phyloP scores from a whole-genome alignment of 1,284 basidiomycete genomes.

The Prillingera fragicola region DNA sequence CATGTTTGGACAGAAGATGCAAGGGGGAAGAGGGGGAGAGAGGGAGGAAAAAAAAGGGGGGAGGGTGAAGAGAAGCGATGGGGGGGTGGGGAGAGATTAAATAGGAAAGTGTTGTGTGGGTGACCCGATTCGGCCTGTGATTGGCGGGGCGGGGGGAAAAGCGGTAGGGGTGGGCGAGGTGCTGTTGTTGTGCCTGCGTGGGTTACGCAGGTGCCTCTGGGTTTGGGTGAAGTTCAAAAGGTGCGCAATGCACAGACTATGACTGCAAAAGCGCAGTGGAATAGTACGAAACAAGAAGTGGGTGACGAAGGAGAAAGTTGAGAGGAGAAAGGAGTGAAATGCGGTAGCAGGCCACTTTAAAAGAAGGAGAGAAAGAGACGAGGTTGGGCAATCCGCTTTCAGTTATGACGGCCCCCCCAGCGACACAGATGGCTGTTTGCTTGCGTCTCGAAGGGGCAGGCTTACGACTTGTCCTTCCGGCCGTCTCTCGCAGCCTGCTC shows the following conservation, averaged over 20 bases:
- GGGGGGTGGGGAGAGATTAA: conserved; percentile 11
- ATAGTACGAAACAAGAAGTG: neutral
- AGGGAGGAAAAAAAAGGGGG: conserved; percentile 9
- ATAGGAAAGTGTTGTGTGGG: conserved; percentile 14
- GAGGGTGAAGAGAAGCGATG: conserved; percentile 6
- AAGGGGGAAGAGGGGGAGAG: conserved; percentile 8
- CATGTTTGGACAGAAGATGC: conserved; percentile 30
- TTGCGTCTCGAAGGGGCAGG: no score
- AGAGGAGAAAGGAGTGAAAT: conserved; percentile 1
- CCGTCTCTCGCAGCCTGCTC: no score
- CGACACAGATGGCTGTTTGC: no score
- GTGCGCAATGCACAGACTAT: no score
- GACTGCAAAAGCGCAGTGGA: no score
- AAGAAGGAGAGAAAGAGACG: no score
- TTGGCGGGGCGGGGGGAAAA: conserved; percentile 9
- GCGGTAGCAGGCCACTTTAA: no score
- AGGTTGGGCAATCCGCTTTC: no score
- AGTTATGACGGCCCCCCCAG: no score
- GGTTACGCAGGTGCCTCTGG: no score
- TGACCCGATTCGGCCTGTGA: conserved; percentile 8
- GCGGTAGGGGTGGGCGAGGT: conserved; percentile 2
- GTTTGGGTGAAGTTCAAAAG: no score
- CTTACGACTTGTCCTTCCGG: no score
- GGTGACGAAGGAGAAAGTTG: neutral
- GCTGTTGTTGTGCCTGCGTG: conserved; percentile 1